Evolutionary conservation across 441 rosid genomes (phyloP).

Genomic region (Eutrema salsugineum): DNA sequence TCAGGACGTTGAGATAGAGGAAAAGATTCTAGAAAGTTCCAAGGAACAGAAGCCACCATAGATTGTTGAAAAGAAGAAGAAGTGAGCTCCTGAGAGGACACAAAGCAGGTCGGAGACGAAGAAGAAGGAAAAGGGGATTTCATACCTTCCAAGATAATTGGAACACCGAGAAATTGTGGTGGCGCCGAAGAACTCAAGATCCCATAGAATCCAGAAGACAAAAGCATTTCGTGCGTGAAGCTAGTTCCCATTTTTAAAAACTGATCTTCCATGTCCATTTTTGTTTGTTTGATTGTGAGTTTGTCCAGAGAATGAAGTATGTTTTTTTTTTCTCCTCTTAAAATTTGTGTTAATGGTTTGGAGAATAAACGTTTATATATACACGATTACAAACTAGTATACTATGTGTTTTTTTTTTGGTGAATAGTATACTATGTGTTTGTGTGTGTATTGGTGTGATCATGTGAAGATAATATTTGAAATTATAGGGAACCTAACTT

Average conservation of each 20-base stretch:
- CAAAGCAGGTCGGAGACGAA: conserved; percentile 34
- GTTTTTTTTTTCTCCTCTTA: neutral
- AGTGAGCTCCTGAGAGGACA: conserved; percentile 17
- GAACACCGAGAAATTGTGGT: conserved; percentile 37
- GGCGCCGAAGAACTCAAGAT: conserved; percentile 30
- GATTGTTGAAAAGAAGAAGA: conserved; percentile 20
- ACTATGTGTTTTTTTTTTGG: conserved; percentile 19
- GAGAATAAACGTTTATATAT: conserved; percentile 40
- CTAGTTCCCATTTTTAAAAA: conserved; percentile 54
- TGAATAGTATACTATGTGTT: conserved; percentile 9
- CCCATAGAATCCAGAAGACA: conserved; percentile 43
- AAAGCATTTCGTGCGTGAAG: conserved; percentile 41
- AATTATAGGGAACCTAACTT: conserved; percentile 33
- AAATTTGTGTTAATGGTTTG: conserved; percentile 6
- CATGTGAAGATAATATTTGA: conserved; percentile 31
- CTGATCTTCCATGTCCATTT: conserved; percentile 40
- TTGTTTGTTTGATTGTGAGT: conserved; percentile 8
- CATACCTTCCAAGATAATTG: conserved; percentile 41
- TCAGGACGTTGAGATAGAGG: conserved; percentile 45
- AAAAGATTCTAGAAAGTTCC: conserved; percentile 60
- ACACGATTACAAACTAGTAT: conserved; percentile 28
- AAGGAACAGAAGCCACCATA: conserved; percentile 37
- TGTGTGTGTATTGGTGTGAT: conserved; percentile 26
- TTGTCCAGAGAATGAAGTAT: conserved; percentile 17
- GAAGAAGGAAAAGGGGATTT: conserved; percentile 28